phyloP scores from a whole-genome alignment of 257 asterid species.

The Gentiana macrophylla region DNA sequence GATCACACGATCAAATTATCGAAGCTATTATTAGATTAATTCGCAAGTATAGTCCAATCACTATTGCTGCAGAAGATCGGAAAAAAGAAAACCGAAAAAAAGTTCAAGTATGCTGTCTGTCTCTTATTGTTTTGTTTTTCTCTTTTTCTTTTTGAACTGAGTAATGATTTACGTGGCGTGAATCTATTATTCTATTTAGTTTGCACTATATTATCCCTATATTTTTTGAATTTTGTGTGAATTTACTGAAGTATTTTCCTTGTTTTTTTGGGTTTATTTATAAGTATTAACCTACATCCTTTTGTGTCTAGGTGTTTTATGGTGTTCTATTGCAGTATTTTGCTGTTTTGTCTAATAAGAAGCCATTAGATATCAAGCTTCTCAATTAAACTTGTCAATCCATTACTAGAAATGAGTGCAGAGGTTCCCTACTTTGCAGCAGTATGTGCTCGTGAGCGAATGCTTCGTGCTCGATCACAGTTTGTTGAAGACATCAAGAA shows the following conservation, averaged over 20 bases:
- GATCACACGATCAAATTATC: slow-evolving; percentile 68
- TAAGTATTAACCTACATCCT: background rate
- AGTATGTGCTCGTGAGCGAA: slow-evolving; percentile 88
- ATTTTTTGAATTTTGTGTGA: background rate
- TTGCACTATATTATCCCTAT: background rate
- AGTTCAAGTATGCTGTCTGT: slow-evolving; percentile 61
- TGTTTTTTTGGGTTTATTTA: background rate
- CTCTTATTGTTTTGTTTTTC: background rate
- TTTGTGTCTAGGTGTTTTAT: slow-evolving; percentile 55
- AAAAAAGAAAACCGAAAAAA: slow-evolving; percentile 63
- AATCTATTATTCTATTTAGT: background rate
- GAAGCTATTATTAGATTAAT: slow-evolving; percentile 89
- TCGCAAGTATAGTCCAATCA: slow-evolving; percentile 67
- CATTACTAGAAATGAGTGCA: slow-evolving; percentile 89
- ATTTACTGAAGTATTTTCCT: background rate
- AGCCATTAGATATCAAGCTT: slow-evolving; percentile 56
- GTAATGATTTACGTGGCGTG: background rate
- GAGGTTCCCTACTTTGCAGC: slow-evolving; percentile 95
- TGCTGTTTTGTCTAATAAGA: slow-evolving; percentile 70
- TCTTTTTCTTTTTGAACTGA: background rate
- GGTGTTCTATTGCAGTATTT: slow-evolving; percentile 87
- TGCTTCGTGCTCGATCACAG: slow-evolving; percentile 51
- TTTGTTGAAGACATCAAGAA: slow-evolving; percentile 54
- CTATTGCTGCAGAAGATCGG: slow-evolving; percentile 80
- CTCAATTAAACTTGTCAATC: slow-evolving; percentile 70